phyloP scores from a whole-genome alignment of 208 protist genomes.

The Crithidia acanthocephali region DNA sequence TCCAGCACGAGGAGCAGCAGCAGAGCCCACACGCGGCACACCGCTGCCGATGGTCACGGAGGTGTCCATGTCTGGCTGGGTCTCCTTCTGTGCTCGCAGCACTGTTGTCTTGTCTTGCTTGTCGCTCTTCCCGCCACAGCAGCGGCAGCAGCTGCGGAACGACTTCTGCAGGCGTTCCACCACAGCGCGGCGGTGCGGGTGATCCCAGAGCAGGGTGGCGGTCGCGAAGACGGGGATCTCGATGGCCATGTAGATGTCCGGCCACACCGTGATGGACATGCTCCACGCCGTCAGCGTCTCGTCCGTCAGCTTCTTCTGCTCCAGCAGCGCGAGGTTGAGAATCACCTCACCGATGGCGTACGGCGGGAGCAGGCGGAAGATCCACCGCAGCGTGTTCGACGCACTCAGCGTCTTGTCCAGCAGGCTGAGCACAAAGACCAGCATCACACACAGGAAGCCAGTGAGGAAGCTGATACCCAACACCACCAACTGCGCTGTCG shows the following conservation, averaged over 20 bases:
- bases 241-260: conserved; percentile 55
- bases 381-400: conserved; percentile 47
- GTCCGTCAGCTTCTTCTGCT: conserved; percentile 27
- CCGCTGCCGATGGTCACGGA: conserved; percentile 5
- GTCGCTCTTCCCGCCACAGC: neutral
- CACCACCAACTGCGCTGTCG: conserved; percentile 55
- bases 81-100: neutral
- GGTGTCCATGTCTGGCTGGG: neutral
- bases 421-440: conserved; percentile 51
- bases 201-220: conserved; percentile 52
- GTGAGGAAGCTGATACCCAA: conserved; percentile 62
- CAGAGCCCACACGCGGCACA: neutral
- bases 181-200: conserved; percentile 47
- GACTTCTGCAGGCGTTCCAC: conserved; percentile 5
- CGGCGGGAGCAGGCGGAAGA: conserved; percentile 62
- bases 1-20: neutral
- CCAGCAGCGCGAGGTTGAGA: conserved; percentile 53
- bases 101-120: neutral
- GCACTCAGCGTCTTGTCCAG: conserved; percentile 35
- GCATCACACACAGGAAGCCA: conserved; percentile 65
- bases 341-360: conserved; percentile 73
- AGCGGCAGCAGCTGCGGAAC: conserved; percentile 9
- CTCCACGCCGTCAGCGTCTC: conserved; percentile 35
- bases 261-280: conserved; percentile 42
- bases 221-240: conserved; percentile 51